Evolutionary conservation across 2,329 filamentous ascomycete species (phyloP).

Genomic region (Lecanicillium sp.): DNA sequence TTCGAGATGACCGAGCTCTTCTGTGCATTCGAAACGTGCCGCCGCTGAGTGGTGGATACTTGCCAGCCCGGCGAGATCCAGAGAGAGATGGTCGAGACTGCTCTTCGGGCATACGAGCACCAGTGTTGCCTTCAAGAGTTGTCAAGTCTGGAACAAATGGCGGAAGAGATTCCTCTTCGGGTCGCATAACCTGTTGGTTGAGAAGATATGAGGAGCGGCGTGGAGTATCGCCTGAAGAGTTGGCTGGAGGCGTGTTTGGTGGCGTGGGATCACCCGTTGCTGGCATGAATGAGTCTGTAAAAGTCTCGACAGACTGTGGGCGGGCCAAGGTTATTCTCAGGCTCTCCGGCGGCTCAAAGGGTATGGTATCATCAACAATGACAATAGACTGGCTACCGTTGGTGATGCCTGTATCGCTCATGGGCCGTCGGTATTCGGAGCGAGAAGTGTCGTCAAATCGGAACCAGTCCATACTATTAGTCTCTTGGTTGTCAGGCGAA

Average conservation of each 20-base stretch:
- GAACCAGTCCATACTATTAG: slow-evolving; percentile 32
- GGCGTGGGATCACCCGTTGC: slow-evolving; percentile 47
- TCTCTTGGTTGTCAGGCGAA: slow-evolving; percentile 23
- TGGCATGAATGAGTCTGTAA: slow-evolving; percentile 42
- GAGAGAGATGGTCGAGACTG: slow-evolving; percentile 22
- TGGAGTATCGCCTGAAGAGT: slow-evolving; percentile 32
- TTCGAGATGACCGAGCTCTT: slow-evolving; percentile 39
- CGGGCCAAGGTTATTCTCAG: slow-evolving; percentile 37
- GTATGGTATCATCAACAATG: slow-evolving; percentile 65
- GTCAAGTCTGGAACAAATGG: slow-evolving; percentile 39
- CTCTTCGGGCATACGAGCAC: slow-evolving; percentile 23
- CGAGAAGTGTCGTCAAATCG: slow-evolving; percentile 25
- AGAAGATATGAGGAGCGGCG: slow-evolving; percentile 48
- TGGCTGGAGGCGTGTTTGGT: slow-evolving; percentile 50
- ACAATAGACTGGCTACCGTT: slow-evolving; percentile 83
- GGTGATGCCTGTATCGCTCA: slow-evolving; percentile 55
- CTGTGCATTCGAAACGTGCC: slow-evolving; percentile 28
- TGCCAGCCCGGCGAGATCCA: slow-evolving; percentile 16
- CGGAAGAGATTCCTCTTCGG: slow-evolving; percentile 33
- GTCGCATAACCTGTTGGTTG: slow-evolving; percentile 34
- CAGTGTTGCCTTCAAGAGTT: slow-evolving; percentile 23
- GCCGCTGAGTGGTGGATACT: slow-evolving; percentile 19
- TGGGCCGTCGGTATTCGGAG: slow-evolving; percentile 28
- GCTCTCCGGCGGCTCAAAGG: slow-evolving; percentile 42
- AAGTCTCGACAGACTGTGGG: slow-evolving; percentile 40